phyloP scores from a whole-genome alignment of 139 green algal genomes.

The Coccomyxa sp. region DNA sequence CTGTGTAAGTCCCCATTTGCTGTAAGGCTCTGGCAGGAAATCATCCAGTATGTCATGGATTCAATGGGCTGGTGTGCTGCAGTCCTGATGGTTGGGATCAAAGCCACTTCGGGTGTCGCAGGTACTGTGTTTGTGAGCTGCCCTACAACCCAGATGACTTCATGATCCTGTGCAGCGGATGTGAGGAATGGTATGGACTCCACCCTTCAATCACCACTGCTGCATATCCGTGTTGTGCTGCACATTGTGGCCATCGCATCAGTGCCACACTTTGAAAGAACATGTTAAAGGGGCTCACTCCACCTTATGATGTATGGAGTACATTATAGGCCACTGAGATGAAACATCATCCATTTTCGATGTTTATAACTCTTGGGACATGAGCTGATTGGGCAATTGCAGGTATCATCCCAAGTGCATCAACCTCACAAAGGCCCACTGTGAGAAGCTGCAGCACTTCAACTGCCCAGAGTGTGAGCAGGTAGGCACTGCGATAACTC shows the following conservation, averaged over 20 bases:
- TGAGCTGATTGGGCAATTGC: not conserved
- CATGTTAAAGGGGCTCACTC: too few species aligned
- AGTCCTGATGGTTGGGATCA: not conserved
- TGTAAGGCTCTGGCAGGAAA: not conserved
- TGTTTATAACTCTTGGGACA: too few species aligned
- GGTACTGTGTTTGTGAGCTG: constrained; percentile 78
- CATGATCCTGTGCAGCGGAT: constrained; percentile 74
- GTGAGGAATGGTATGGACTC: constrained; percentile 61
- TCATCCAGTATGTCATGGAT: too few species aligned
- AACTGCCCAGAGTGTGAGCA: constrained; percentile 22
- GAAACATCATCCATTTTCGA: too few species aligned
- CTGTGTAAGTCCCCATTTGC: constrained; percentile 51
- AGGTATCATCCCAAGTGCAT: constrained; percentile 49
- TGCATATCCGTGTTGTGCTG: too few species aligned
- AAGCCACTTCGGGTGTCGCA: constrained; percentile 12
- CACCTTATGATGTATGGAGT: too few species aligned
- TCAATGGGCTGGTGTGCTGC: too few species aligned
- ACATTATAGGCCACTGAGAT: too few species aligned
- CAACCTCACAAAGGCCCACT: constrained; percentile 13
- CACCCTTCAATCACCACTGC: too few species aligned
- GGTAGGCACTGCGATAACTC: not conserved
- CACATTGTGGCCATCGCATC: too few species aligned
- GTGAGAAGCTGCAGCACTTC: constrained; percentile 21
- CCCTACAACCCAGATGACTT: constrained; percentile 84
- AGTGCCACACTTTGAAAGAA: too few species aligned